phyloP scores from a whole-genome alignment of 352 stramenopile species.

The Pythium diclinum region DNA sequence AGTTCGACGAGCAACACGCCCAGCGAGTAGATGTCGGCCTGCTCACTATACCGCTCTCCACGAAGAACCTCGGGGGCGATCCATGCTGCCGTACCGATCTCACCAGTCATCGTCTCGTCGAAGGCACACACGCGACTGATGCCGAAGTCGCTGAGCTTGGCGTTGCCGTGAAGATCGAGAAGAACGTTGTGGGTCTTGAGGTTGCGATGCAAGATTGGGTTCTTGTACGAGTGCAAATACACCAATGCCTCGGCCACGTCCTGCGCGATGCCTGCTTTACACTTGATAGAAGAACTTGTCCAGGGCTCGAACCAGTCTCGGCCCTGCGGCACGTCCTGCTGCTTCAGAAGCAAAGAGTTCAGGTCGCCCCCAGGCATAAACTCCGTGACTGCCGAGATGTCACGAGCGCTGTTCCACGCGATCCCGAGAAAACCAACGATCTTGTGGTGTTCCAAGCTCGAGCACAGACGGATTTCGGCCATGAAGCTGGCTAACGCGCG shows the following conservation, averaged over 20 bases:
- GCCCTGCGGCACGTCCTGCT: not conserved
- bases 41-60: constrained; percentile 29
- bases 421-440: constrained; percentile 37
- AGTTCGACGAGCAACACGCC: constrained; percentile 30
- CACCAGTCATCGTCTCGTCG: constrained; percentile 27
- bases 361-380: constrained; percentile 33
- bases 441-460: constrained; percentile 32
- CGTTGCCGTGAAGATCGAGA: constrained; percentile 7
- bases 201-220: constrained; percentile 28
- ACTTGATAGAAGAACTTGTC: not conserved
- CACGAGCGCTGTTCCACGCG: constrained; percentile 29
- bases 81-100: constrained; percentile 29
- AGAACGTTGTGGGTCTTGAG: constrained; percentile 30
- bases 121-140: constrained; percentile 18
- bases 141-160: constrained; percentile 26
- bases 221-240: constrained; percentile 30
- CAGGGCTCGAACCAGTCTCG: constrained; percentile 12
- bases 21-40: constrained; percentile 37
- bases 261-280: constrained; percentile 21
- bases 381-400: constrained; percentile 34
- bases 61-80: constrained; percentile 31
- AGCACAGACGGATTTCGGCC: constrained; percentile 37
- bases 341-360: constrained; percentile 4
- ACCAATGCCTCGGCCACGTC: constrained; percentile 27
- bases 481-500: constrained; percentile 29